Evolutionary conservation across 805 yeast genomes (phyloP).

Genomic region (Hanseniaspora singularis): DNA sequence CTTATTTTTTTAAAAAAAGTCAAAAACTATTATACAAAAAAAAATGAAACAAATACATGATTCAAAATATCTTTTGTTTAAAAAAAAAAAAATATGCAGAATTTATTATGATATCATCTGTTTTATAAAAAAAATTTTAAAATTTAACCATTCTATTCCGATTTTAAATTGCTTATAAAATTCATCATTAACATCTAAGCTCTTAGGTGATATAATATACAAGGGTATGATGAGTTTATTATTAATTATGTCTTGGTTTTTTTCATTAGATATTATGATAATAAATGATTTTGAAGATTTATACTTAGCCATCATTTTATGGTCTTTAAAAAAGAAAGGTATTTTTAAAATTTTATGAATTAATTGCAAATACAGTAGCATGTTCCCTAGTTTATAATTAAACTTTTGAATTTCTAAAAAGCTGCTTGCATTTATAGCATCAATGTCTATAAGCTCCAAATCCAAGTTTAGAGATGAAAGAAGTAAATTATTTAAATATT

Average conservation of each 20-base stretch:
- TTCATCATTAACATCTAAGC: background rate
- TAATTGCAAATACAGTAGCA: conserved; percentile 3
- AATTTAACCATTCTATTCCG: background rate
- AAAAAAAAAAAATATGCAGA: too few species aligned
- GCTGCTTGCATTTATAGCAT: background rate
- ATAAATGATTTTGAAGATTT: conserved; percentile 6
- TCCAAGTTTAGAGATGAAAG: background rate
- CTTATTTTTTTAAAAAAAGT: too few species aligned
- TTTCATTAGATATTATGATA: background rate
- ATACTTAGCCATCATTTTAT: conserved; percentile 4
- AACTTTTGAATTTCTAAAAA: background rate
- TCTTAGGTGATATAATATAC: background rate
- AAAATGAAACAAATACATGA: too few species aligned
- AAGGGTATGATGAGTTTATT: conserved; percentile 5
- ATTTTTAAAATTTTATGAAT: conserved; percentile 4
- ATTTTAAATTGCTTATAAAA: background rate
- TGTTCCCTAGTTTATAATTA: background rate
- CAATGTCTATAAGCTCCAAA: background rate
- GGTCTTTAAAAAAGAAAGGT: conserved; percentile 9
- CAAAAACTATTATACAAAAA: too few species aligned
- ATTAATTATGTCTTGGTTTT: background rate
- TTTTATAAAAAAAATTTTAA: background rate
- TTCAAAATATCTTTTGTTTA: too few species aligned
- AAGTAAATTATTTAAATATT: background rate
- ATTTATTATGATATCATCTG: too few species aligned